Evolutionary conservation across 257 asterid genomes (phyloP).

Genomic region (Linaria vulgaris): DNA sequence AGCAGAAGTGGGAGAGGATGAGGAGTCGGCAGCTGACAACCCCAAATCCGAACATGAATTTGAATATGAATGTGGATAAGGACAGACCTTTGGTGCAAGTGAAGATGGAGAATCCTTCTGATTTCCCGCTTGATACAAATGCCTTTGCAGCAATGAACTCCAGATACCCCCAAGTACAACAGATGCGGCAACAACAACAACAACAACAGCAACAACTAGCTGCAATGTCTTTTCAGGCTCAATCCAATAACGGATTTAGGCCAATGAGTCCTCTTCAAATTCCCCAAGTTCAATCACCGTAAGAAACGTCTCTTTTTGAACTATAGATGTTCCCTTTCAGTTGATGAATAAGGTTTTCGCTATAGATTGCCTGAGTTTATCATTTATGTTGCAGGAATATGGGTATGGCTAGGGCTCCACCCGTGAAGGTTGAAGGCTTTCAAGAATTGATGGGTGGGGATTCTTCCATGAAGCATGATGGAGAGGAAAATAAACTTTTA

Average conservation of each 20-base stretch:
- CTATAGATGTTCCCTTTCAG: slow-evolving; percentile 8
- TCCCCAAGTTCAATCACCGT: slow-evolving; percentile 86
- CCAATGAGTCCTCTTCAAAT: slow-evolving; percentile 66
- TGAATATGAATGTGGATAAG: slow-evolving; percentile 58
- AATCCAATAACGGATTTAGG: slow-evolving; percentile 70
- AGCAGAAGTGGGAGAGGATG: slow-evolving; percentile 77
- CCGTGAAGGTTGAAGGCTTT: slow-evolving; percentile 97
- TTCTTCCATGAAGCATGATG: slow-evolving; percentile 70
- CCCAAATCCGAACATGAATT: slow-evolving; percentile 64
- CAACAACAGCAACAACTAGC: slow-evolving; percentile 83
- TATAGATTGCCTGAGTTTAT: slow-evolving; percentile 3
- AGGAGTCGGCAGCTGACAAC: slow-evolving; percentile 68
- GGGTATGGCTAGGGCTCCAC: slow-evolving; percentile 89
- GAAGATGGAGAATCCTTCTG: slow-evolving; percentile 80
- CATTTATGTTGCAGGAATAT: slow-evolving; percentile 49
- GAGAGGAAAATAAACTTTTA: slow-evolving; percentile 79
- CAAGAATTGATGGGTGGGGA: slow-evolving; percentile 97
- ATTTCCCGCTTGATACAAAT: slow-evolving; percentile 64
- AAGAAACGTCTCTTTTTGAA: slow-evolving; percentile 26
- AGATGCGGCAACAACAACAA: slow-evolving; percentile 70
- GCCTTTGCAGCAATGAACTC: slow-evolving; percentile 53
- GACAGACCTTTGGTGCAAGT: slow-evolving; percentile 87
- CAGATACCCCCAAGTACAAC: slow-evolving; percentile 61
- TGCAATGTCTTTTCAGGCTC: slow-evolving; percentile 63
- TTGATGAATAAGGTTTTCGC: background rate